Base-by-base conservation (phyloP, 805 yeast genomes). In the Cyberlindnera saturnus region DNA sequence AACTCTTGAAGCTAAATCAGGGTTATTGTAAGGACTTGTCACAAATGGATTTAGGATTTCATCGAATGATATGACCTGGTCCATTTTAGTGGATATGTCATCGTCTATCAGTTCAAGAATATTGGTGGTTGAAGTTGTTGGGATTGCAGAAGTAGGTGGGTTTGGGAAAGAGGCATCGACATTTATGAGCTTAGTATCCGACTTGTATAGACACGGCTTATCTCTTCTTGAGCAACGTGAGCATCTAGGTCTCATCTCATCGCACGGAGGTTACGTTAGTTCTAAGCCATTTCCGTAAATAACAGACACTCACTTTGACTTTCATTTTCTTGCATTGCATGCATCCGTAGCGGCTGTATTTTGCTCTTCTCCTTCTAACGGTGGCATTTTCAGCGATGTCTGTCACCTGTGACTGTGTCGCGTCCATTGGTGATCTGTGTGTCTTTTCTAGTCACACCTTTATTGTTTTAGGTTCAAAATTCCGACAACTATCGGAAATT, bases 251-350 rank as follows among this genome's bases (percentile, higher is more conserved):
- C 34, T 33, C 6, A 20, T 17, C 37, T 53, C 54, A 35, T 52
- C 55, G 19, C 55, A 52, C 47, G 40, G 15, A 4, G 39, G 29
- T 16, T 34, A 30, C 36, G 33, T 26, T 34, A 7, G 32, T 13
- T n/a, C 14, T 10, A 9, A 35, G n/a, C 10, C 11, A 4, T 14
- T 7, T n/a, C 17, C 6, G 15, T 6, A 35, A 14, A 35, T 20
- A 28, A 6, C 23, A 7, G 13, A 26, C 7, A 43, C 55, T 14
- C 36, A 51, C 55, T 32, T 69, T 69, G 38, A 69, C 69, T 45
- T 69, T 70, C 41, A 71, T 59, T 23, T 71, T 57, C 46, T 69
- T 69, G 49, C 74, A 70, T 44, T 67, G 71, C 15, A 61, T 49
- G 48, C 74, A 70, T 3, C 74, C 74, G 15, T 60, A 61, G n/a